Evolutionary conservation across 306 rosid species (phyloP).

Genomic region (Hippophae gyantsensis): DNA sequence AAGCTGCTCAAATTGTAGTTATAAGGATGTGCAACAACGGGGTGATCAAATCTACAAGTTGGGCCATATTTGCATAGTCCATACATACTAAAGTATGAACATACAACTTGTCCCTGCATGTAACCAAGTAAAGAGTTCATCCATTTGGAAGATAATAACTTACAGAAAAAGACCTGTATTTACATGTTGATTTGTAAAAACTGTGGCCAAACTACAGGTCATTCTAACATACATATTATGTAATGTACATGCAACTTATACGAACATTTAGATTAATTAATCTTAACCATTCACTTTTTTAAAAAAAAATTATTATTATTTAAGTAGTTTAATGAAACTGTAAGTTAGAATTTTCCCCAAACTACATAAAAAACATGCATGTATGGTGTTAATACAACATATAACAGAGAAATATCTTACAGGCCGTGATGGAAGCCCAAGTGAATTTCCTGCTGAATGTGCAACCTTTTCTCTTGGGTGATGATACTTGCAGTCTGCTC

Average conservation of each 20-base stretch:
- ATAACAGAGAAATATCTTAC: constrained; percentile 41
- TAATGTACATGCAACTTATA: too few species aligned
- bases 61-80: constrained; percentile 93
- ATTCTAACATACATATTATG: too few species aligned
- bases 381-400: constrained; percentile 1
- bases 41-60: constrained; percentile 84
- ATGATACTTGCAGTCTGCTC: constrained; percentile 77
- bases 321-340: too few species aligned
- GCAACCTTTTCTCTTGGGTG: constrained; percentile 73
- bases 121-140: constrained; percentile 18
- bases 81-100: constrained; percentile 60
- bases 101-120: constrained; percentile 71
- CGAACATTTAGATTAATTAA: too few species aligned
- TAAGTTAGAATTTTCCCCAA: too few species aligned
- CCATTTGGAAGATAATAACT: neutral
- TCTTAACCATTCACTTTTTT: too few species aligned
- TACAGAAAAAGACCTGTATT: neutral
- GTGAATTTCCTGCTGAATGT: constrained; percentile 40
- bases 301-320: too few species aligned
- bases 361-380: neutral
- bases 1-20: constrained; percentile 35
- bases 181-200: neutral
- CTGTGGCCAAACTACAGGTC: too few species aligned
- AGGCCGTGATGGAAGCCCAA: constrained; percentile 82
- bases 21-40: constrained; percentile 40